Evolutionary conservation across 768 basidiomycete genomes (phyloP).

Genomic region (Russula brevipes): DNA sequence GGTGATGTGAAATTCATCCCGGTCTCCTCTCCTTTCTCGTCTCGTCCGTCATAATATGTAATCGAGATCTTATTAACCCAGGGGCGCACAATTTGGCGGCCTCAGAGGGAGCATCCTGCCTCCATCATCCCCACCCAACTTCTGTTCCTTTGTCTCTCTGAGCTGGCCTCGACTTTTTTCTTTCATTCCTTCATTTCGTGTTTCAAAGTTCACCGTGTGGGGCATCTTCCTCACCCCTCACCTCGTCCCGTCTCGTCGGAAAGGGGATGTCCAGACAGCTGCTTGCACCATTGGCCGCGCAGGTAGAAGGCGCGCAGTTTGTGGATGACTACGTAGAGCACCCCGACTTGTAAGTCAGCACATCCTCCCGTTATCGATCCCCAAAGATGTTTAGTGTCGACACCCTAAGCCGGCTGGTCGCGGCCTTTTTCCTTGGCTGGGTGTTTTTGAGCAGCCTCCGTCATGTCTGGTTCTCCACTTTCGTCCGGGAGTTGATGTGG

Average conservation of each 20-base stretch:
- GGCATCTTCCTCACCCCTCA: neutral
- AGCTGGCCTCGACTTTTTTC: conserved; percentile 16
- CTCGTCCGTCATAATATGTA: neutral
- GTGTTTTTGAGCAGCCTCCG: conserved; percentile 36
- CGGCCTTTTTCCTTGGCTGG: conserved; percentile 40
- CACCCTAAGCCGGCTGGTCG: conserved; percentile 33
- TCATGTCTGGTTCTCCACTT: conserved; percentile 28
- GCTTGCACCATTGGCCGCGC: neutral
- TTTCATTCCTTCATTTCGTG: neutral
- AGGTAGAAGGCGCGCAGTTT: neutral
- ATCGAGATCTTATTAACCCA: neutral
- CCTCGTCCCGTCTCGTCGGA: neutral
- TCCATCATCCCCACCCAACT: neutral
- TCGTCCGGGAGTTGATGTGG: conserved; percentile 22
- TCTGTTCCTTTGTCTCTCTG: conserved; percentile 5
- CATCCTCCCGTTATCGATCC: neutral
- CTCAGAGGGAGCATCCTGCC: neutral
- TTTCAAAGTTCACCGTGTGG: conserved; percentile 3
- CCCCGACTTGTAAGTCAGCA: conserved; percentile 18
- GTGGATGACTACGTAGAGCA: conserved; percentile 3
- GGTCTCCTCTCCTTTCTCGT: too few relatives aligned
- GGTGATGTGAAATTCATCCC: neutral
- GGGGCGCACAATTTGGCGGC: neutral
- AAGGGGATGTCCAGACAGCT: conserved; percentile 6
- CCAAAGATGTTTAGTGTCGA: neutral